Evolutionary conservation across 1,284 basidiomycete genomes (phyloP).

Genomic region (Volvariella volvacea): DNA sequence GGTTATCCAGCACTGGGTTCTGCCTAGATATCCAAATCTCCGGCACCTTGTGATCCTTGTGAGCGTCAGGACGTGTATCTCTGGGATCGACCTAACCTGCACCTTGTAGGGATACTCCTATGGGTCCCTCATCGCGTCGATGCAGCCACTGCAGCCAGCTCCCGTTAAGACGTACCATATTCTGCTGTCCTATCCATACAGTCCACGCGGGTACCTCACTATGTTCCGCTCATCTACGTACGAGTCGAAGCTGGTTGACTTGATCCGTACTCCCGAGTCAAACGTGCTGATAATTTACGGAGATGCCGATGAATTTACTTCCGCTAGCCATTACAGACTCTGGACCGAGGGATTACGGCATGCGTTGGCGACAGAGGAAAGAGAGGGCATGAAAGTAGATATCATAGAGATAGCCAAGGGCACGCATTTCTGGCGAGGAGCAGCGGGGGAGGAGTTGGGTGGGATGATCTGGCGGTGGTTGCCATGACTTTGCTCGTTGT

Average conservation of each 20-base stretch:
- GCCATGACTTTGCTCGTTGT: conserved; percentile 15
- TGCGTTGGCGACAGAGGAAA: conserved; percentile 8
- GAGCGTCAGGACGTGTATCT: conserved; percentile 16
- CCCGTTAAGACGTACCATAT: conserved; percentile 55
- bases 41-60: conserved; percentile 48
- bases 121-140: conserved; percentile 65
- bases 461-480: conserved; percentile 24
- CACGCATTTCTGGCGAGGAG: conserved; percentile 38
- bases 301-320: conserved; percentile 69
- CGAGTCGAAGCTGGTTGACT: conserved; percentile 36
- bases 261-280: conserved; percentile 35
- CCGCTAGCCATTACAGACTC: conserved; percentile 39
- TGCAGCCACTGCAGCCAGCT: conserved; percentile 43
- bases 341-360: conserved; percentile 43
- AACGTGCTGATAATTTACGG: conserved; percentile 64
- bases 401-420: conserved; percentile 26
- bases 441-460: conserved; percentile 13
- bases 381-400: conserved; percentile 13
- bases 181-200: conserved; percentile 72
- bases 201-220: conserved; percentile 61
- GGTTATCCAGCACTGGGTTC: conserved; percentile 45
- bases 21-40: conserved; percentile 37
- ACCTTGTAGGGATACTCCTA: conserved; percentile 68
- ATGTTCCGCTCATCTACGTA: conserved; percentile 56
- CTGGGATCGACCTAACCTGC: conserved; percentile 7